Evolutionary conservation across 2,329 filamentous ascomycete species (phyloP).

Genomic region (Clonostachys byssicola): DNA sequence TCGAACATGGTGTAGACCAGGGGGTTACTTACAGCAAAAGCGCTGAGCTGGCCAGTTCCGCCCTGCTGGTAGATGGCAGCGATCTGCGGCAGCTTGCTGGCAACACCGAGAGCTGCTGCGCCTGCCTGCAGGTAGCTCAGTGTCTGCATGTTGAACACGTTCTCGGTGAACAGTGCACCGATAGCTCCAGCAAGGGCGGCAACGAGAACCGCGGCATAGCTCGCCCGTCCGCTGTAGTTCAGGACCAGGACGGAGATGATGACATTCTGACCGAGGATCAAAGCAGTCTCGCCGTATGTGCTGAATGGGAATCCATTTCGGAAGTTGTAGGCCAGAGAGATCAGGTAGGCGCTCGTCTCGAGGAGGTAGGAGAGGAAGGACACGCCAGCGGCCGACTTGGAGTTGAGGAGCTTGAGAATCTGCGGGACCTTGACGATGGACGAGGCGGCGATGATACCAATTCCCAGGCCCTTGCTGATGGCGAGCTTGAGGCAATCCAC

Average conservation of each 20-base stretch:
- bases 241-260: constrained; percentile 84
- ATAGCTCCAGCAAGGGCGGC: constrained; percentile 67
- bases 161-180: constrained; percentile 65
- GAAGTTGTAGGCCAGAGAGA: constrained; percentile 87
- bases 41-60: constrained; percentile 90
- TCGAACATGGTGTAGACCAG: neutral
- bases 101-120: constrained; percentile 77
- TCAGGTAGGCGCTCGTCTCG: constrained; percentile 83
- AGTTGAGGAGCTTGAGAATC: constrained; percentile 84
- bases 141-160: constrained; percentile 59
- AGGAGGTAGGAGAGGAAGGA: constrained; percentile 89
- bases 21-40: constrained; percentile 73
- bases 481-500: constrained; percentile 81
- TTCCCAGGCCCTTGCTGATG: constrained; percentile 86
- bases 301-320: constrained; percentile 92
- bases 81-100: constrained; percentile 94
- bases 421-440: constrained; percentile 95
- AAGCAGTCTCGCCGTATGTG: constrained; percentile 91
- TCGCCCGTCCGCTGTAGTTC: constrained; percentile 68
- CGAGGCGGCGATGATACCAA: constrained; percentile 88
- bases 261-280: constrained; percentile 91
- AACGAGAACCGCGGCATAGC: constrained; percentile 72
- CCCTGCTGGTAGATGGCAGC: constrained; percentile 78
- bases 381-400: constrained; percentile 77
- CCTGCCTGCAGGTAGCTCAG: constrained; percentile 78